These are phyloP conservation scores for Platismatia glauca DNA, from an alignment of 495 filamentous ascomycete genomes.

Conservation along the genomic window DNA sequence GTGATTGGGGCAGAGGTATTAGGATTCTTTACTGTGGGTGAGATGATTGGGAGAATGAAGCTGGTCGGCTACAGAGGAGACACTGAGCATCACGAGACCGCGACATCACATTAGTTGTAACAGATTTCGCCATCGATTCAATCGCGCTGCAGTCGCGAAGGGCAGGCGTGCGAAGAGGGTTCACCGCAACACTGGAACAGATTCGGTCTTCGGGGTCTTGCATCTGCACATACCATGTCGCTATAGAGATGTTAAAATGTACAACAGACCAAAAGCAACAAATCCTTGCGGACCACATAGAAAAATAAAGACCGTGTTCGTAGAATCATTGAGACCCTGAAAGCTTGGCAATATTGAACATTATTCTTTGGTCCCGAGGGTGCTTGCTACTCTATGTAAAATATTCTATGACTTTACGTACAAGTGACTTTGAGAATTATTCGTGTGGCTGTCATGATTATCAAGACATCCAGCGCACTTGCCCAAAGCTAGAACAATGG, in stretches of 20 bases:
- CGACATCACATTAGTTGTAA: constrained; percentile 6
- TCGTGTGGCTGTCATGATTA: not conserved
- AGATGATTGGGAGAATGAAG: constrained; percentile 93
- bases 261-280: constrained; percentile 20
- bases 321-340: not conserved
- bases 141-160: not conserved
- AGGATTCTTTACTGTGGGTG: constrained; percentile 95
- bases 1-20: constrained; percentile 78
- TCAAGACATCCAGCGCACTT: not conserved
- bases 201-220: not conserved
- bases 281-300: not conserved
- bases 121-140: not conserved
- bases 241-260: constrained; percentile 20
- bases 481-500: constrained; percentile 30
- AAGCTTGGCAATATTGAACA: constrained; percentile 7
- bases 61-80: constrained; percentile 83
- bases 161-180: not conserved
- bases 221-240: constrained; percentile 20
- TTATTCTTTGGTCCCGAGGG: not conserved
- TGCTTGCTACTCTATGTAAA: no score
- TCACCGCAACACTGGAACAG: not conserved
- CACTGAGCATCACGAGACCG: constrained; percentile 38
- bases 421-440: not conserved
- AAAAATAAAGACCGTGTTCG: not conserved
- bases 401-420: no score